A percentile compares a stretch with the other conserved stretches of the same genome.
phyloP scores from a whole-genome alignment of 2,329 filamentous ascomycete genomes.

The Colletotrichum cuscutae region DNA sequence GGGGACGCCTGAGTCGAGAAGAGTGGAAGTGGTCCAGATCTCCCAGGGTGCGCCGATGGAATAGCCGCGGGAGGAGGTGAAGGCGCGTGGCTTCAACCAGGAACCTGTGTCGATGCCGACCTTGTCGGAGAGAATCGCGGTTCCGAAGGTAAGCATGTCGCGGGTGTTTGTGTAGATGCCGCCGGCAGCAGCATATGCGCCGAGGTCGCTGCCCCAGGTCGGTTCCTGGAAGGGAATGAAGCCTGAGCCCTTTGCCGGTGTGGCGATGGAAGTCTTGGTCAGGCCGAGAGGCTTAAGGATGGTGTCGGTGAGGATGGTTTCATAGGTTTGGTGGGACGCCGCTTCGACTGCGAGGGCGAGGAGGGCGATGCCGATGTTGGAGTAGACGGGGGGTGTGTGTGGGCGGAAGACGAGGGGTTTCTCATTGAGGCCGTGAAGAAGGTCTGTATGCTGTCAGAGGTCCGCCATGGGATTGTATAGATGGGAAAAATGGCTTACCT shows the following conservation, averaged over 20 bases:
- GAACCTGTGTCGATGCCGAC: slow-evolving; percentile 51
- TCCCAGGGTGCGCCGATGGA: slow-evolving; percentile 50
- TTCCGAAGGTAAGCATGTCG: slow-evolving; percentile 54
- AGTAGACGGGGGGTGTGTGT: slow-evolving; percentile 36
- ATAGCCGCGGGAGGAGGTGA: slow-evolving; percentile 49
- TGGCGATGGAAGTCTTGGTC: slow-evolving; percentile 49
- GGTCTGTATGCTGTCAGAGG: slow-evolving; percentile 29
- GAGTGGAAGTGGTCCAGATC: slow-evolving; percentile 44
- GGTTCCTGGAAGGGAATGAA: slow-evolving; percentile 50
- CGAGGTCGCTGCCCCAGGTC: slow-evolving; percentile 48
- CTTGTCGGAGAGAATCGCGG: slow-evolving; percentile 52
- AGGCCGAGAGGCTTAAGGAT: slow-evolving; percentile 56
- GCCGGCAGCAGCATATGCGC: slow-evolving; percentile 49
- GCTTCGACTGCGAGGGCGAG: slow-evolving; percentile 38
- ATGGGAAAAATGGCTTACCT: background rate
- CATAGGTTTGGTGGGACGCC: slow-evolving; percentile 36
- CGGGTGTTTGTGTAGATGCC: slow-evolving; percentile 54
- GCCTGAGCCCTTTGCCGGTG: slow-evolving; percentile 44
- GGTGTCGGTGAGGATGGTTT: slow-evolving; percentile 44
- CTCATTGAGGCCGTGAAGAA: slow-evolving; percentile 33
- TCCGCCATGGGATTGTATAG: background rate
- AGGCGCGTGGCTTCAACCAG: slow-evolving; percentile 58
- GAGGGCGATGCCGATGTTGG: slow-evolving; percentile 38
- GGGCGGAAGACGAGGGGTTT: slow-evolving; percentile 35
- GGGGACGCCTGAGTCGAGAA: slow-evolving; percentile 42